Evolutionary conservation across 257 asterid species (phyloP).

Genomic region (Henckelia pumila): DNA sequence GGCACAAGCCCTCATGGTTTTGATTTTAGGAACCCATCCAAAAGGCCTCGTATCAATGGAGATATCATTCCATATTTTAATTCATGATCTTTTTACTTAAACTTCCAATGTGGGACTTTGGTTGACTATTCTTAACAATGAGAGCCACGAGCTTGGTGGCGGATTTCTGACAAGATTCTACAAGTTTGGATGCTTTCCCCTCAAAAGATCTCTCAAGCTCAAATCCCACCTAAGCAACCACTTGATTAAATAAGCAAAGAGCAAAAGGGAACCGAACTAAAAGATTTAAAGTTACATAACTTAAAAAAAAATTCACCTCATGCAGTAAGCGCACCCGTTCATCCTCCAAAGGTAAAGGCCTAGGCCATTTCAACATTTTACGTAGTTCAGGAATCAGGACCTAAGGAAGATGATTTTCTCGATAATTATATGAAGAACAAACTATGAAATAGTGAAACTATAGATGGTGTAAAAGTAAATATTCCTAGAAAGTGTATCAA

Average conservation of each 20-base stretch:
- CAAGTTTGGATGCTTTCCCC: constrained; percentile 89
- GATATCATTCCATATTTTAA: no score
- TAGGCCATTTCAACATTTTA: constrained; percentile 78
- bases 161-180: constrained; percentile 71
- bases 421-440: constrained; percentile 11
- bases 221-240: constrained; percentile 64
- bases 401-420: constrained; percentile 40
- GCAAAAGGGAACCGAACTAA: not conserved
- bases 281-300: not conserved
- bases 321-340: constrained; percentile 89
- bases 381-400: constrained; percentile 84
- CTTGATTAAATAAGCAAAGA: constrained; percentile 22
- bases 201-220: constrained; percentile 87
- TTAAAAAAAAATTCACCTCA: constrained; percentile 52
- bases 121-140: no score
- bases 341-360: constrained; percentile 94
- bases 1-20: no score
- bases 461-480: constrained; percentile 6
- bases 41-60: no score
- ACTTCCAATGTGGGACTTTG: no score
- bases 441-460: constrained; percentile 8
- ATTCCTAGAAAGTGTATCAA: not conserved
- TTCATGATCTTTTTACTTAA: no score
- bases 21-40: no score
- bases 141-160: constrained; percentile 82